phyloP scores from a whole-genome alignment of 257 asterid species.

The Craterostigma plantagineum region DNA sequence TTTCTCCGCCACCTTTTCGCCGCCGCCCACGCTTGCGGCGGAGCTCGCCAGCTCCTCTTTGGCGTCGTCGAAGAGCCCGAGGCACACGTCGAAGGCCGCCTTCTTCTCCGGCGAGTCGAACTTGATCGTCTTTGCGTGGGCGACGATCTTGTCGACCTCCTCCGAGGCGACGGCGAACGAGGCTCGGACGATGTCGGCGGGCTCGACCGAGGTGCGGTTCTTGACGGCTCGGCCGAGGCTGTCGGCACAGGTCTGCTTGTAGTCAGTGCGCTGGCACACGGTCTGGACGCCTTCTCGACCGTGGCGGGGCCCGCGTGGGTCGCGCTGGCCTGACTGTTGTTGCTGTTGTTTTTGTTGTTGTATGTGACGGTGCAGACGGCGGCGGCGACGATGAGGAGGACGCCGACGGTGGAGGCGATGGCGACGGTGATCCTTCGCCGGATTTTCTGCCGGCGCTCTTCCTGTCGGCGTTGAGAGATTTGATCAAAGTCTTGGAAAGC shows the following conservation, averaged over 20 bases:
- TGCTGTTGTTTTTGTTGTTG: slow-evolving; percentile 1
- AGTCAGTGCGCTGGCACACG: slow-evolving; percentile 28
- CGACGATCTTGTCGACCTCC: slow-evolving; percentile 20
- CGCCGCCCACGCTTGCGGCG: slow-evolving; percentile 8
- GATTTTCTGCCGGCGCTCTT: slow-evolving; percentile 15
- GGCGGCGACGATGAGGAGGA: slow-evolving; percentile 18
- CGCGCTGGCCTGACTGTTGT: background rate
- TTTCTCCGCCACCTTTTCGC: background rate
- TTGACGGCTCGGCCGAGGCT: slow-evolving; percentile 19
- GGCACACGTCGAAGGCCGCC: slow-evolving; percentile 28
- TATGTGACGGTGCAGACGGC: slow-evolving; percentile 12
- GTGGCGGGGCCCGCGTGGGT: background rate
- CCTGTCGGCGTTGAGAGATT: slow-evolving; percentile 27
- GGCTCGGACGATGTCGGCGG: slow-evolving; percentile 22
- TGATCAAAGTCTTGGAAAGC: slow-evolving; percentile 69
- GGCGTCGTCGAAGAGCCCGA: slow-evolving; percentile 25
- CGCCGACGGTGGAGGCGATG: slow-evolving; percentile 7
- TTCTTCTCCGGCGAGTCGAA: slow-evolving; percentile 20
- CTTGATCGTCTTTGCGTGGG: slow-evolving; percentile 11
- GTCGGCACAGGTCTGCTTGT: slow-evolving; percentile 22
- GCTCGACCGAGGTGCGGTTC: slow-evolving; percentile 11
- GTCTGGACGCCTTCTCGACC: slow-evolving; percentile 13
- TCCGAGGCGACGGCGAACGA: slow-evolving; percentile 16
- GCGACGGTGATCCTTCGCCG: slow-evolving; percentile 18
- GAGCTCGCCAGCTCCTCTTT: slow-evolving; percentile 36